Evolutionary conservation across 1,284 basidiomycete species (phyloP), one percentile per base, ranked within the genome.

Genomic region (Boletus mariae): DNA sequence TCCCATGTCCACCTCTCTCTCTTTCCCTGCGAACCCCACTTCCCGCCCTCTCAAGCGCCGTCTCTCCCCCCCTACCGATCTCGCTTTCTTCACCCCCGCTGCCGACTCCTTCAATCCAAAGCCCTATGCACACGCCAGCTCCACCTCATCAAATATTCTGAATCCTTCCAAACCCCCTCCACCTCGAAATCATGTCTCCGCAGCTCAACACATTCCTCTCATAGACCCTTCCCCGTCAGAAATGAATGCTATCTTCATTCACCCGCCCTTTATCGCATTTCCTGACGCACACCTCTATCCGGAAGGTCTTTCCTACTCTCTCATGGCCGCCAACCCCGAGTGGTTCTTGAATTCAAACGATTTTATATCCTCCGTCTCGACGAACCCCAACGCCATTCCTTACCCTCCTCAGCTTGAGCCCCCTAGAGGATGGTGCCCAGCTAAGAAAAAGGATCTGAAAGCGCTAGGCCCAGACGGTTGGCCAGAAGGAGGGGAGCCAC

Each of bases 361-460:
- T 65, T 91, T 86, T 59, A 70, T 78, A 47, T 77, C 75, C 25
- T 70, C 75, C 31, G 68, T 73, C 52, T 76, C 77, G 46, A 66
- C 67, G 35, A 80, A 80, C 59, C 64, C 76, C 5, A 67, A 73
- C 43, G 80, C 80, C 11, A 77, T 87, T 15, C 70, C 80, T 17
- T 90, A 91, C 63, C 88, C 89, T 11, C 72, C 84, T 37, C 76
- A 81, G 63, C 79, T 90, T 7, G 87, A 90, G 65, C 87, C 87
- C 23, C 87, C 88, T 25, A 75, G 88, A 54, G 87, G 87, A 34
- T 90, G 87, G 87, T 88, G 85, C 62, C 87, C 87, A 20, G 78
- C 84, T 10, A 86, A 84, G 71, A 89, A 88, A 69, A 87, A 85
- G 62, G 83, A 86, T 56, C 71, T 85, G 23, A 85, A 82, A 60